Evolutionary conservation across 495 filamentous ascomycete species (phyloP).

Genomic region (Saxophila tyrrhenica): DNA sequence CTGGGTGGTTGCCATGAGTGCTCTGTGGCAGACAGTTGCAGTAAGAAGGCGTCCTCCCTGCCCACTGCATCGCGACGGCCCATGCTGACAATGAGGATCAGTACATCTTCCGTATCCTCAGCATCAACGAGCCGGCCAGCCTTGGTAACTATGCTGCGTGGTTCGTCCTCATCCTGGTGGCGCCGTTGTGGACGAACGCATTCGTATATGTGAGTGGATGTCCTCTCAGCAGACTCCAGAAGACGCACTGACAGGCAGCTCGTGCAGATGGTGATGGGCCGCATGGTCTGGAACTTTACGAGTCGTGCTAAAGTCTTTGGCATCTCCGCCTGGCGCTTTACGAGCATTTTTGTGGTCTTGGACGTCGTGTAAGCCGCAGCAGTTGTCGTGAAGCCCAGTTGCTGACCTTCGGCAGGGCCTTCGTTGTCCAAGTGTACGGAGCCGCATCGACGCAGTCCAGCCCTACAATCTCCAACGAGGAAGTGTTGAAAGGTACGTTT

Average conservation of each 20-base stretch:
- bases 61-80: too few relatives aligned
- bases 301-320: neutral
- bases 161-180: constrained; percentile 9
- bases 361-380: constrained; percentile 1
- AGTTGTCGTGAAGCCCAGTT: neutral
- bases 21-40: constrained; percentile 4
- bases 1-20: constrained; percentile 3
- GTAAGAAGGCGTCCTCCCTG: neutral
- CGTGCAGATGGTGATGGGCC: constrained; percentile 1
- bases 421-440: constrained; percentile 9
- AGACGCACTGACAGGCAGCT: neutral
- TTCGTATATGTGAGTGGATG: constrained; percentile 3
- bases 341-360: constrained; percentile 2
- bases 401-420: neutral
- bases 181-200: constrained; percentile 6
- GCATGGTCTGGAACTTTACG: constrained; percentile 11
- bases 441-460: constrained; percentile 2
- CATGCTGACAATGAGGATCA: too few relatives aligned
- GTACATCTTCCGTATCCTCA: constrained; percentile 4
- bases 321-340: constrained; percentile 3
- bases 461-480: neutral
- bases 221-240: neutral
- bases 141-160: constrained; percentile 1
- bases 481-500: neutral
- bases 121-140: neutral